Evolutionary conservation across 148 eudicot species (phyloP).

Genomic region (Diospyros kaki): DNA sequence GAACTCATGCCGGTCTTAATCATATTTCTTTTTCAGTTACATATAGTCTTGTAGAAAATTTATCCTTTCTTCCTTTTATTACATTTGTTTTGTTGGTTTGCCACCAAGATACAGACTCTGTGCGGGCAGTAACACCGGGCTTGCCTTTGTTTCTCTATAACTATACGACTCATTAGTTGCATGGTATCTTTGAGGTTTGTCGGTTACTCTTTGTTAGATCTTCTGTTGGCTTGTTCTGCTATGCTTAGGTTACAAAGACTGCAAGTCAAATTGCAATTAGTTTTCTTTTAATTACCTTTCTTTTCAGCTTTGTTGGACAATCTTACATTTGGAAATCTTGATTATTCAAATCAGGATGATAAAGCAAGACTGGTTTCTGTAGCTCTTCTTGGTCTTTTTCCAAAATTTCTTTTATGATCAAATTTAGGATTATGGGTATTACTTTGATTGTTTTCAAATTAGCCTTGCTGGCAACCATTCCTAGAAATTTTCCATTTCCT

Average conservation of each 20-base stretch:
- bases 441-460: background rate
- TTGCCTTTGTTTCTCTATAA: too few relatives aligned
- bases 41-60: too few relatives aligned
- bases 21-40: too few relatives aligned
- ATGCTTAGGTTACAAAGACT: background rate
- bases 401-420: background rate
- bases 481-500: background rate
- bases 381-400: background rate
- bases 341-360: background rate
- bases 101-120: too few relatives aligned
- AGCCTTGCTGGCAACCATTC: background rate
- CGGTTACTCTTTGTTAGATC: background rate
- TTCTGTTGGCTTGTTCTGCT: background rate
- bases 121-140: too few relatives aligned
- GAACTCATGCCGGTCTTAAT: too few relatives aligned
- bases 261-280: background rate
- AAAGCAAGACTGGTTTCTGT: background rate
- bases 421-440: background rate
- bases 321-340: background rate
- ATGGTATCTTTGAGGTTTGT: constrained; percentile 95
- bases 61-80: too few relatives aligned
- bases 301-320: background rate
- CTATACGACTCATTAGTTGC: constrained; percentile 95
- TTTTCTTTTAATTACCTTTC: background rate
- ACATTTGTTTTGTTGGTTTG: too few relatives aligned